Conservation (phyloP, 441 rosid species). For the Pelargonium cotyledonis region DNA sequence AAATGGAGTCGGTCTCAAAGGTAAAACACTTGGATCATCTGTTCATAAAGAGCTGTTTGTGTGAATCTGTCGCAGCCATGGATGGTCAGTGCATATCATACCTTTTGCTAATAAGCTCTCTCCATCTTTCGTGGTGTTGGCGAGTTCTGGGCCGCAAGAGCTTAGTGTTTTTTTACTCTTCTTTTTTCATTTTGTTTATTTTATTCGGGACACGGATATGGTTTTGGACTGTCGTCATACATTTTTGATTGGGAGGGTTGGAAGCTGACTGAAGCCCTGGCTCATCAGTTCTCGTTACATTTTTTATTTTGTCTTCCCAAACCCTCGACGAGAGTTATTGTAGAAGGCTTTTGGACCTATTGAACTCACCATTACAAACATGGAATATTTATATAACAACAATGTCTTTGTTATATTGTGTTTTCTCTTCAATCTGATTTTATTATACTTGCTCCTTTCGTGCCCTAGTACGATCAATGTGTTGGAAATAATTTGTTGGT, state of each 20-base stretch:
- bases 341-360: slow-evolving; percentile 17
- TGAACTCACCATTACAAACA: slow-evolving; percentile 13
- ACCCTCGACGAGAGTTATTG: slow-evolving; percentile 14
- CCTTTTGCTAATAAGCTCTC: slow-evolving; percentile 18
- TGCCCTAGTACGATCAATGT: too few species aligned
- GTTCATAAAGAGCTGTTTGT: slow-evolving; percentile 25
- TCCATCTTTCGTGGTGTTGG: slow-evolving; percentile 11
- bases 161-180: slow-evolving; percentile 21
- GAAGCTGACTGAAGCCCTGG: slow-evolving; percentile 43
- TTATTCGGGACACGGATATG: slow-evolving; percentile 16
- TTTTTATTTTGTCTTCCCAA: neutral
- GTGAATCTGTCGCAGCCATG: slow-evolving; percentile 27
- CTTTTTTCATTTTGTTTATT: neutral
- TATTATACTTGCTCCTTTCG: too few species aligned
- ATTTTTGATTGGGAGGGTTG: slow-evolving; percentile 33
- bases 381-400: neutral
- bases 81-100: slow-evolving; percentile 21
- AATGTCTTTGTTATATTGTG: neutral
- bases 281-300: slow-evolving; percentile 27
- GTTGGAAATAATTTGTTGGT: too few species aligned
- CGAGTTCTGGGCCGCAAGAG: slow-evolving; percentile 25
- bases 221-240: slow-evolving; percentile 16
- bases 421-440: too few species aligned
- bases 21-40: slow-evolving; percentile 17
- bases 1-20: slow-evolving; percentile 15